phyloP scores from a whole-genome alignment of 768 basidiomycete genomes.

The Zangia roseola region DNA sequence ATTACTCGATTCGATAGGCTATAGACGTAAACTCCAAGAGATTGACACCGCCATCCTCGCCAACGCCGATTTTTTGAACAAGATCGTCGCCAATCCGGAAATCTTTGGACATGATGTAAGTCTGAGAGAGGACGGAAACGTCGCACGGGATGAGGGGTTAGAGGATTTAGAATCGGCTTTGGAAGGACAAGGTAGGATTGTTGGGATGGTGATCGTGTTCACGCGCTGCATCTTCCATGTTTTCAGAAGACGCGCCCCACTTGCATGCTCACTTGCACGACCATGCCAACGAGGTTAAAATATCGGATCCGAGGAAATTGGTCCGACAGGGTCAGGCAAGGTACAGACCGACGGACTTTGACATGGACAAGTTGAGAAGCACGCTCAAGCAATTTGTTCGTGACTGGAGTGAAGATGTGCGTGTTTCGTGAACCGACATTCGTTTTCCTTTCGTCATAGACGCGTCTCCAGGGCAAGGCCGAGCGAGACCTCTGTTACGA shows the following conservation, averaged over 20 bases:
- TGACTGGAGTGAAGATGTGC: constrained; percentile 87
- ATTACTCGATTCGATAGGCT: constrained; percentile 66
- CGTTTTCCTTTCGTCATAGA: background rate
- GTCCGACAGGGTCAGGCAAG: constrained; percentile 16
- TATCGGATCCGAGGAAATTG: constrained; percentile 11
- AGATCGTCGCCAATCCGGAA: constrained; percentile 75
- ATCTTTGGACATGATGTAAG: constrained; percentile 65
- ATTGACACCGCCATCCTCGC: constrained; percentile 79
- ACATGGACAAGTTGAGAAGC: constrained; percentile 89
- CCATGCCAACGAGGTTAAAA: constrained; percentile 14
- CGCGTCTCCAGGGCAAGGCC: constrained; percentile 51
- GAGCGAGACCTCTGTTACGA: constrained; percentile 81
- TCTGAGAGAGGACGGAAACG: constrained; percentile 11
- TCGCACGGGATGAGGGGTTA: constrained; percentile 21
- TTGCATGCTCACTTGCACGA: constrained; percentile 38
- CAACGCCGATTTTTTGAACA: constrained; percentile 75
- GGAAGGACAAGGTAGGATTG: constrained; percentile 17
- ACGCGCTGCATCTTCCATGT: constrained; percentile 1
- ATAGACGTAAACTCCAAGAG: constrained; percentile 72
- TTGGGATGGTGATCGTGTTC: constrained; percentile 23
- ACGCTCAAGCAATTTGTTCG: constrained; percentile 91
- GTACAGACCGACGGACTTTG: constrained; percentile 62
- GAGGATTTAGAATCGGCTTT: background rate
- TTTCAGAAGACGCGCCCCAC: constrained; percentile 28
- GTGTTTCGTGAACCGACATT: constrained; percentile 6